Evolutionary conservation across 257 asterid species (phyloP).

Genomic region (Cynanchum wilfordii): DNA sequence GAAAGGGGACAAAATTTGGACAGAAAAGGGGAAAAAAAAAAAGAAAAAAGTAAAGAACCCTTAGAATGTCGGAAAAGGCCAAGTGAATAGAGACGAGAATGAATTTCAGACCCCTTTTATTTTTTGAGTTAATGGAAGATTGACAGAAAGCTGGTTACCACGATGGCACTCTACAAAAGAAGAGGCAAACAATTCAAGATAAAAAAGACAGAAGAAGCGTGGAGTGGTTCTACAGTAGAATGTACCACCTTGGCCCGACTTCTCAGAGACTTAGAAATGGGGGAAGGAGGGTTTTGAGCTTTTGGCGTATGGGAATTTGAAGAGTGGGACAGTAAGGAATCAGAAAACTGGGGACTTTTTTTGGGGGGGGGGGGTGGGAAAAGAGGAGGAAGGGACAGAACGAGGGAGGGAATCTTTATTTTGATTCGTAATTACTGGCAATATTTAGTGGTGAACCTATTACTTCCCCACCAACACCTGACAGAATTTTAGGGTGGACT

Average conservation of each 20-base stretch:
- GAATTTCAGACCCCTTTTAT: not conserved
- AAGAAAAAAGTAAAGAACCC: not conserved
- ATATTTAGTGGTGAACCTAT: no score
- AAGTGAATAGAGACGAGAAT: not conserved
- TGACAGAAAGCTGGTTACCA: slow-evolving; percentile 5
- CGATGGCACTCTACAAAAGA: not conserved
- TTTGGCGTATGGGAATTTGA: not conserved
- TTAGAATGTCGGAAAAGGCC: not conserved
- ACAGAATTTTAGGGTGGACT: no score
- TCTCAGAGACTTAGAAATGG: not conserved
- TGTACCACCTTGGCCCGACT: not conserved
- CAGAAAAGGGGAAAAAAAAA: not conserved
- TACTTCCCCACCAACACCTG: no score
- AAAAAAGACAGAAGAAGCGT: not conserved
- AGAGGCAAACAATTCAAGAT: not conserved
- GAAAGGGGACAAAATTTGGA: not conserved
- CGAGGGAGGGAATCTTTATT: not conserved
- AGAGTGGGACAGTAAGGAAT: not conserved
- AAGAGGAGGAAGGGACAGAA: not conserved
- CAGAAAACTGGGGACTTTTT: not conserved
- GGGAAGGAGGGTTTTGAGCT: no score
- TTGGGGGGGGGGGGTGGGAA: not conserved
- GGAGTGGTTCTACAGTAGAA: not conserved
- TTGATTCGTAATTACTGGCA: not conserved
- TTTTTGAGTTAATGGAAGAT: not conserved